Evolutionary conservation across 1,284 basidiomycete genomes (phyloP), one percentile per base, ranked within the genome.

Genomic region (Cryptococcus neoformans): DNA sequence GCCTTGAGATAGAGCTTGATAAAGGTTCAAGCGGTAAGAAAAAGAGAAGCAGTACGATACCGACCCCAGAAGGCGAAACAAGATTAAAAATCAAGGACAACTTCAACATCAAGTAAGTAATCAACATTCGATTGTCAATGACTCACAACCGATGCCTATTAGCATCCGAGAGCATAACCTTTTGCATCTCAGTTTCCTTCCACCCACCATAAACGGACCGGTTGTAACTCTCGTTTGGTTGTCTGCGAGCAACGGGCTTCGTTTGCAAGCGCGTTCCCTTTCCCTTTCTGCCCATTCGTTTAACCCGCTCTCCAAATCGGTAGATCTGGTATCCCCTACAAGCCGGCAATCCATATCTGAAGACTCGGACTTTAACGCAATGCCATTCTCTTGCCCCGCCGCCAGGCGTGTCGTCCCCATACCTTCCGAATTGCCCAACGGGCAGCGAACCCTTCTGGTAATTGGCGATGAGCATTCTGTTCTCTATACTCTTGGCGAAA

Each of bases 91-190:
- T 79, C 60, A 67, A 59, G 56, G 65, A 66, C 17, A 69, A 66
- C 36, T 73, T 65, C 56, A 77, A 78, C 49, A 68, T 79, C 60
- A 76, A 75, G 78, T 78, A 46, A 61, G 75, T 69, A 6, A 34
- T 28, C 16, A 34, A 28, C 46, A 16, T 5, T 36, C 28, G 46
- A 28, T 28, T 28, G 34, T 34, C 9, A 47, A 14, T 6, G 5
- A 28, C 46, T 14, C 8, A 36, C 51, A 37, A 14, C 37, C 44
- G 21, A 51, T 14, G 47, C 50, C 21, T 10, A 12, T 9, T 49
- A 92, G 90, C 53, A 71, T 91, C 41, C 83, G 84, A 6, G 90
- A 93, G 66, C 77, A 89, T 55, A 90, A 87, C 64, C 77, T 94
- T 3, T 79, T 92, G 17, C 83, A 86, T 12, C 69, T 92, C 17